These are phyloP conservation scores for Marvania coccoides DNA, from an alignment of 139 green algal genomes.

Conservation along the genomic window DNA sequence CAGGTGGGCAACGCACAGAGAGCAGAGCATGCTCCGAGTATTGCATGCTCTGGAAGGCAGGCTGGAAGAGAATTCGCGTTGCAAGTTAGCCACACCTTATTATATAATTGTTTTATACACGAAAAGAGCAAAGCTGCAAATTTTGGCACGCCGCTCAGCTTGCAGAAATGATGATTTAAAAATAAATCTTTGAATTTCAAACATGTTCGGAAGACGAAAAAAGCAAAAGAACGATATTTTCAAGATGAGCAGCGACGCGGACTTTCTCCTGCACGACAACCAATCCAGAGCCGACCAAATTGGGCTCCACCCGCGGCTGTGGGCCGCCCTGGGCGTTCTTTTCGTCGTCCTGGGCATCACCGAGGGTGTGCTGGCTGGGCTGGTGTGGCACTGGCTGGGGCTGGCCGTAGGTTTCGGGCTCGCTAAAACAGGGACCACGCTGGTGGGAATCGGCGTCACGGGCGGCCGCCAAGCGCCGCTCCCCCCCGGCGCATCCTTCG, in stretches of 20 bases:
- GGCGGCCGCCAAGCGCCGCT: background rate
- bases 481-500: background rate
- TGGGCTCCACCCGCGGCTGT: background rate
- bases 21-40: no score
- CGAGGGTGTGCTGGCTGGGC: background rate
- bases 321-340: background rate
- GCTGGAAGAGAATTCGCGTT: no score
- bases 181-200: background rate
- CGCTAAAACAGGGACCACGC: constrained; percentile 11
- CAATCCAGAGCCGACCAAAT: background rate
- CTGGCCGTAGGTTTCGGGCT: constrained; percentile 11
- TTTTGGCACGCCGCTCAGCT: no score
- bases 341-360: background rate
- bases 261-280: background rate
- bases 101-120: no score
- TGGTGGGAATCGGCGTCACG: background rate
- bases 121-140: no score
- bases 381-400: constrained; percentile 7
- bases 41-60: no score
- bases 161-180: no score
- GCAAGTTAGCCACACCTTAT: no score
- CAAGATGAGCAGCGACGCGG: background rate
- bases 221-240: background rate
- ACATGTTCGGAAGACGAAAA: background rate
- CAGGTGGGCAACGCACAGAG: no score